These are phyloP conservation scores for Ophidiomyces ophidiicola DNA, from an alignment of 2,329 filamentous ascomycete genomes.

Conservation along the genomic window DNA sequence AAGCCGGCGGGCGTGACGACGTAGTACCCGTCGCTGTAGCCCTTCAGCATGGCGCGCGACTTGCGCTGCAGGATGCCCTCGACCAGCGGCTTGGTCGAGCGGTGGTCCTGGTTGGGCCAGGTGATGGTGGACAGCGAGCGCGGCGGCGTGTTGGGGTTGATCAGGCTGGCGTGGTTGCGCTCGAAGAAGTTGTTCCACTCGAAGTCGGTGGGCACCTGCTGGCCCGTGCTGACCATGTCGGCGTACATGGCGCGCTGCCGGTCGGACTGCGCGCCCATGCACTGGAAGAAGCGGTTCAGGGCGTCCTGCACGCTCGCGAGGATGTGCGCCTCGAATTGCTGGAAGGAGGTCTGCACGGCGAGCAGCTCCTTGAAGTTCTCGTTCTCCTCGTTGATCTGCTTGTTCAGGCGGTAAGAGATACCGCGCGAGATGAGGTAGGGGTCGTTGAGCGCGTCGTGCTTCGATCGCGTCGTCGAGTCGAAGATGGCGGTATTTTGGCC, in stretches of 20 bases:
- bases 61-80: constrained; percentile 85
- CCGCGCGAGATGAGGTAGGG: constrained; percentile 79
- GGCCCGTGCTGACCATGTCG: constrained; percentile 66
- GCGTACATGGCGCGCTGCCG: constrained; percentile 67
- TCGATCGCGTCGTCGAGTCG: constrained; percentile 57
- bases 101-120: constrained; percentile 84
- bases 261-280: constrained; percentile 68
- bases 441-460: constrained; percentile 60
- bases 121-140: constrained; percentile 60
- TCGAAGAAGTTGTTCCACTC: constrained; percentile 80
- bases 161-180: constrained; percentile 58
- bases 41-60: constrained; percentile 68
- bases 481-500: constrained; percentile 72
- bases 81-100: constrained; percentile 66
- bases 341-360: constrained; percentile 80
- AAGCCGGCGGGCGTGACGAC: constrained; percentile 79
- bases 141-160: constrained; percentile 63
- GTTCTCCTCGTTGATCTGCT: constrained; percentile 90
- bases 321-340: constrained; percentile 75
- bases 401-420: constrained; percentile 70
- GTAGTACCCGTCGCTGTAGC: constrained; percentile 73
- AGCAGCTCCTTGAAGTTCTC: constrained; percentile 87
- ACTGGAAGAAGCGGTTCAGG: constrained; percentile 70
- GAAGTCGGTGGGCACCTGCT: constrained; percentile 69
- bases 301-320: constrained; percentile 70